These are phyloP conservation scores for Hibiscus trionum DNA, from an alignment of 345 rosid genomes.

Conservation along the genomic window DNA sequence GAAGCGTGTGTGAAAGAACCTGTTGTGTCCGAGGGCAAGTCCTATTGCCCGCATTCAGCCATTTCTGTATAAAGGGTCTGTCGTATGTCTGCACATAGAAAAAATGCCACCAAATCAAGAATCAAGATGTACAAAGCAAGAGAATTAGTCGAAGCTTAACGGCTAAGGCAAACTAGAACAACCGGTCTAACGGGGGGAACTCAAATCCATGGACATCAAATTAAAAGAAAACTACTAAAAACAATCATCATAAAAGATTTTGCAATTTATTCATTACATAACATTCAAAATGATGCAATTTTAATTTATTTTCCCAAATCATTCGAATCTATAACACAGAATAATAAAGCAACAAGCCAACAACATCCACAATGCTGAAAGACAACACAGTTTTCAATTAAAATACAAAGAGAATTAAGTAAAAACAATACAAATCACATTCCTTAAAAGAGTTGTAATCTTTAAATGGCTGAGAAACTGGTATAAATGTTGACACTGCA, in stretches of 20 bases:
- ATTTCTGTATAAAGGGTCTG: slow-evolving; percentile 65
- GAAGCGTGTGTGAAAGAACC: slow-evolving; percentile 63
- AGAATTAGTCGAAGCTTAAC: too few relatives aligned
- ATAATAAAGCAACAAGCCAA: too few relatives aligned
- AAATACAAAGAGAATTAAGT: too few relatives aligned
- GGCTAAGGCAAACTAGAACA: too few relatives aligned
- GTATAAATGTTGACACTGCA: neutral
- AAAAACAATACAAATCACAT: too few relatives aligned
- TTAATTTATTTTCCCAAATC: neutral
- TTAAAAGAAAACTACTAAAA: neutral
- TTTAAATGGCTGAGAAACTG: neutral
- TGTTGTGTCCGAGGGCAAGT: slow-evolving; percentile 85
- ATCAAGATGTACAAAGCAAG: too few relatives aligned
- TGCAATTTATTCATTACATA: too few relatives aligned
- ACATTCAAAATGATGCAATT: neutral
- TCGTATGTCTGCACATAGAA: slow-evolving; percentile 73
- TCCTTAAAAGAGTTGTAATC: neutral
- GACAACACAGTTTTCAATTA: too few relatives aligned
- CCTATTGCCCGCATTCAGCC: slow-evolving; percentile 74
- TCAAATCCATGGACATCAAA: neutral
- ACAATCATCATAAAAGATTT: neutral
- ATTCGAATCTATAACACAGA: neutral
- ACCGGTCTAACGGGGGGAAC: too few relatives aligned
- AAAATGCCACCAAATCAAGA: slow-evolving; percentile 9
- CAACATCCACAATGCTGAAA: too few relatives aligned